A percentile compares a stretch with the other conserved stretches of the same genome.
Conservation (phyloP, 164 flowering plant genomes). For the Tinospora cordifolia region DNA sequence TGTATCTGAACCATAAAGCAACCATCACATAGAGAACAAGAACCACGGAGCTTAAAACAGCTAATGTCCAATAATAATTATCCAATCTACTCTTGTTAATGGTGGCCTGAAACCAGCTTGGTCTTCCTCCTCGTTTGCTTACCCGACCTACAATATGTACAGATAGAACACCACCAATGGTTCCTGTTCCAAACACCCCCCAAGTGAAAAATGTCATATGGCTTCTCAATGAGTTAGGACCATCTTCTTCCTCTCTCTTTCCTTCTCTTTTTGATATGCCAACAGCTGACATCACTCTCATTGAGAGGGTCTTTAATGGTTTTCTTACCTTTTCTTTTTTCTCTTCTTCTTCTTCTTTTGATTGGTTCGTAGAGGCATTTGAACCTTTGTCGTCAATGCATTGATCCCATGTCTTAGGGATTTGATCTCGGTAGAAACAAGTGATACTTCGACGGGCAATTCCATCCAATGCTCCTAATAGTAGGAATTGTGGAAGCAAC, state of each 20-base stretch:
- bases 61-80: slow-evolving; percentile 37
- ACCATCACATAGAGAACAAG: slow-evolving; percentile 24
- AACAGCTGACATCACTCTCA: no score
- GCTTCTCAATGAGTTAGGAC: neutral
- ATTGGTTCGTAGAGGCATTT: neutral
- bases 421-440: slow-evolving; percentile 16
- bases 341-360: neutral
- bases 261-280: no score
- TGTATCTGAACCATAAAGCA: slow-evolving; percentile 12
- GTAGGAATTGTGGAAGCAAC: slow-evolving; percentile 40
- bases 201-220: slow-evolving; percentile 11
- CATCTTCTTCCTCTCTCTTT: no score
- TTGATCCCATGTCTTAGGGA: slow-evolving; percentile 5
- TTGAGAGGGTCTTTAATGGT: no score
- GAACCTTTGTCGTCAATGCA: neutral
- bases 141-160: slow-evolving; percentile 26
- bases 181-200: slow-evolving; percentile 26
- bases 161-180: slow-evolving; percentile 19
- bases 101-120: slow-evolving; percentile 35
- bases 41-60: slow-evolving; percentile 24
- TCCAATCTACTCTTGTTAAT: slow-evolving; percentile 32
- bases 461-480: slow-evolving; percentile 31
- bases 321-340: no score
- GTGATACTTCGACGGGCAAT: slow-evolving; percentile 4
- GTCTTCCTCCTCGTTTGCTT: slow-evolving; percentile 23